phyloP scores from a whole-genome alignment of 2,329 filamentous ascomycete genomes.

The Calonectria fujianensis region DNA sequence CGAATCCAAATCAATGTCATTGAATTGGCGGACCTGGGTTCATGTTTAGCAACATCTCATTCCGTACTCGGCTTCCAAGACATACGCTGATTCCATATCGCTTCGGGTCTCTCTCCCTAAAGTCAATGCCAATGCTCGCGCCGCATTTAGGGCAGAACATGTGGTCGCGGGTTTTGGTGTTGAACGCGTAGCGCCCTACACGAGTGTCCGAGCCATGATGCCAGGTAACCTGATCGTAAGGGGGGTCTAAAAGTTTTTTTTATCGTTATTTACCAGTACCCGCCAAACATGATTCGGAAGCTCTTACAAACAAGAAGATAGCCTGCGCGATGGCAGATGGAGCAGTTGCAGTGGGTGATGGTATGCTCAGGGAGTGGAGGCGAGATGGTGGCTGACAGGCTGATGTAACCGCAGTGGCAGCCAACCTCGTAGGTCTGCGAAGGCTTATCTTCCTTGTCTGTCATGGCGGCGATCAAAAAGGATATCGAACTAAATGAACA shows the following conservation, averaged over 20 bases:
- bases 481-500: background rate
- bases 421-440: slow-evolving; percentile 67
- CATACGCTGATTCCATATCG: slow-evolving; percentile 67
- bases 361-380: slow-evolving; percentile 67
- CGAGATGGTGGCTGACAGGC: slow-evolving; percentile 68
- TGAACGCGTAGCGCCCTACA: slow-evolving; percentile 62
- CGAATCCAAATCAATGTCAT: slow-evolving; percentile 63
- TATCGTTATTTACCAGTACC: too few relatives aligned
- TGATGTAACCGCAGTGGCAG: slow-evolving; percentile 73
- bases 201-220: slow-evolving; percentile 61
- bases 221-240: slow-evolving; percentile 64
- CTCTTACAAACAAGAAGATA: slow-evolving; percentile 69
- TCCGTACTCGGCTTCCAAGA: background rate
- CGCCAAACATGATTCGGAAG: background rate
- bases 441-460: slow-evolving; percentile 44
- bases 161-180: slow-evolving; percentile 68
- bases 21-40: slow-evolving; percentile 63
- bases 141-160: slow-evolving; percentile 70
- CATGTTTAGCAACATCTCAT: slow-evolving; percentile 33
- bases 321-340: slow-evolving; percentile 70
- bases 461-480: slow-evolving; percentile 31
- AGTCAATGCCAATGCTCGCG: slow-evolving; percentile 68
- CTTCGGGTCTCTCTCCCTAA: slow-evolving; percentile 54
- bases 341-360: slow-evolving; percentile 72
- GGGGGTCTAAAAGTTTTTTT: slow-evolving; percentile 59